Conservation (phyloP, 345 rosid genomes). For the Eucalyptus tenuipes region DNA sequence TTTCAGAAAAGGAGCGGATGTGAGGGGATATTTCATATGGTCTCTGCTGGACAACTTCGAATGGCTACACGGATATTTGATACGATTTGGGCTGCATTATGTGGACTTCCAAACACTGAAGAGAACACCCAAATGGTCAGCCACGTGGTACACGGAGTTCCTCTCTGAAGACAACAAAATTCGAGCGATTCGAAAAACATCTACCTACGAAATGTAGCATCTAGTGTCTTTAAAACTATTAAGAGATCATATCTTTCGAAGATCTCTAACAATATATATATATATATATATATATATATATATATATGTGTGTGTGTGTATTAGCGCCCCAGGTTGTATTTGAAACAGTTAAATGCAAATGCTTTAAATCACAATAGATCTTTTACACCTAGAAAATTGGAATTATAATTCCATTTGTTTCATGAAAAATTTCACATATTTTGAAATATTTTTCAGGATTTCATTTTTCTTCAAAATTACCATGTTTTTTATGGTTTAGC, state of each 20-base stretch:
- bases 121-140: background rate
- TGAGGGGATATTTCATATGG: constrained; percentile 4
- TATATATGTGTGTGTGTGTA: no score
- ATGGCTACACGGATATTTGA: background rate
- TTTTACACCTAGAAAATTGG: background rate
- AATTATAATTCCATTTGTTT: background rate
- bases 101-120: background rate
- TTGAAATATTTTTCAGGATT: no score
- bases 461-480: no score
- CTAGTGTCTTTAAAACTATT: background rate
- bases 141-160: background rate
- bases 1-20: background rate
- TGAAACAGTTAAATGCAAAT: background rate
- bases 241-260: background rate
- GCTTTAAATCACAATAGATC: background rate
- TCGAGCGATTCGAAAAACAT: background rate
- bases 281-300: no score
- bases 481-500: no score
- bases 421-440: no score
- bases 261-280: background rate
- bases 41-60: background rate
- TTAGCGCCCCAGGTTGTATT: background rate
- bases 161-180: background rate
- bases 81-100: background rate
- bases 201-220: background rate